Evolutionary conservation across 106 monocot species (phyloP).

Genomic region (Dactylorhiza incarnata): DNA sequence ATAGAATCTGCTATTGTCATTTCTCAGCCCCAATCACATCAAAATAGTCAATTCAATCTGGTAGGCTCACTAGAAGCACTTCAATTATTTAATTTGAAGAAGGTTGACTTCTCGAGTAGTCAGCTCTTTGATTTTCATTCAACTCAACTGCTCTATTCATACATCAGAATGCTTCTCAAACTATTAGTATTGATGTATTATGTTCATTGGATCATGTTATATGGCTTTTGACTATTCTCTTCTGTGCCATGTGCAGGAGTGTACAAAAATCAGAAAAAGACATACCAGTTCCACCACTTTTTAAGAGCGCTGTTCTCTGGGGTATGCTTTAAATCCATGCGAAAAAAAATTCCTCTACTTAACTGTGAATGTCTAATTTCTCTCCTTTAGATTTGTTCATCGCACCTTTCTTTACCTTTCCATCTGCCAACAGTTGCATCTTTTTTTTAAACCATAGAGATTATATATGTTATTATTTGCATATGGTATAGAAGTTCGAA

Average conservation of each 20-base stretch:
- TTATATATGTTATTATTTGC: too few species aligned
- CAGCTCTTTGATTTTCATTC: too few species aligned
- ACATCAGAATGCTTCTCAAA: background rate
- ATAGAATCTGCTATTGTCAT: background rate
- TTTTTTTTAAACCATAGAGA: too few species aligned
- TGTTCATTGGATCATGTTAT: background rate
- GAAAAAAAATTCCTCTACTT: background rate
- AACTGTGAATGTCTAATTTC: background rate
- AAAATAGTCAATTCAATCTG: background rate
- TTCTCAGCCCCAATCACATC: background rate
- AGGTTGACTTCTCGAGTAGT: background rate
- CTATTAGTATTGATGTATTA: background rate
- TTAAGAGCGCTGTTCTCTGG: slow-evolving; percentile 80
- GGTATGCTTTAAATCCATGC: slow-evolving; percentile 24
- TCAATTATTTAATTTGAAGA: background rate
- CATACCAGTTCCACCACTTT: slow-evolving; percentile 67
- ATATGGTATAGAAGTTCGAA: too few species aligned
- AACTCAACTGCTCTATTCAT: background rate
- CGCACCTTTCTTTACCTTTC: too few species aligned
- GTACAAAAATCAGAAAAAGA: slow-evolving; percentile 74
- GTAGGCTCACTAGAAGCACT: background rate
- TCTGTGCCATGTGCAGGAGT: slow-evolving; percentile 26
- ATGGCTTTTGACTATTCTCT: background rate
- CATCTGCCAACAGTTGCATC: too few species aligned
- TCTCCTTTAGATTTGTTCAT: background rate